phyloP scores from a whole-genome alignment of 2,329 filamentous ascomycete species.

The Aspergillus proliferans region DNA sequence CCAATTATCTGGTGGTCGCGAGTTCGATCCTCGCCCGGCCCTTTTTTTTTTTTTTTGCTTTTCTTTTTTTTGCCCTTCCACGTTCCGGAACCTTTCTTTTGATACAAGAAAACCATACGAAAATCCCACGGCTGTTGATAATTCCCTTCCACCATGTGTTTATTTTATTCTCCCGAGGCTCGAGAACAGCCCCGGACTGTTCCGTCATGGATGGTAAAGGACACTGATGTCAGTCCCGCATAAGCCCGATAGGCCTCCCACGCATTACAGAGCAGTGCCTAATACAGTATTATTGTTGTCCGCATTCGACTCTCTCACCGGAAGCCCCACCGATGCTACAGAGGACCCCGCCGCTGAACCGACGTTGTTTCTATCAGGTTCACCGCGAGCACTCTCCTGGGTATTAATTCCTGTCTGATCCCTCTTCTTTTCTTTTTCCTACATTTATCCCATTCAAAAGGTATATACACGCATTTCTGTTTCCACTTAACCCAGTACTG shows the following conservation, averaged over 20 bases:
- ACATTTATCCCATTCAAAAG: constrained; percentile 4
- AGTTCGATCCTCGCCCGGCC: neutral
- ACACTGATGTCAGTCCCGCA: constrained; percentile 38
- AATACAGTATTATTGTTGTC: neutral
- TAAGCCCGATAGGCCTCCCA: constrained; percentile 27
- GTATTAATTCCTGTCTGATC: neutral
- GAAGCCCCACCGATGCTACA: constrained; percentile 18
- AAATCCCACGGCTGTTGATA: constrained; percentile 13
- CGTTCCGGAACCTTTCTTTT: neutral
- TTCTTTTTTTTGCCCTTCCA: neutral
- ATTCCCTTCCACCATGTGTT: constrained; percentile 6
- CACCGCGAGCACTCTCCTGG: constrained; percentile 11
- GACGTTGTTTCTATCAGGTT: constrained; percentile 10
- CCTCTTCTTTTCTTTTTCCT: constrained; percentile 1
- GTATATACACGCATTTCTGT: neutral
- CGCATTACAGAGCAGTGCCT: neutral
- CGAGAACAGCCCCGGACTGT: constrained; percentile 20
- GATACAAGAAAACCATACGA: neutral
- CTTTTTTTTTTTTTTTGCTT: neutral
- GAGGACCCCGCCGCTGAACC: constrained; percentile 17
- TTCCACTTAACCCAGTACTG: too few species aligned
- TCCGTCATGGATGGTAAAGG: constrained; percentile 20
- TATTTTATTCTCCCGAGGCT: constrained; percentile 16
- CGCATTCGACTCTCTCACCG: constrained; percentile 20
- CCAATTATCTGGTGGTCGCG: neutral